Base-by-base conservation (phyloP, 2,329 filamentous ascomycete species). In the Diplodia scrobiculata region DNA sequence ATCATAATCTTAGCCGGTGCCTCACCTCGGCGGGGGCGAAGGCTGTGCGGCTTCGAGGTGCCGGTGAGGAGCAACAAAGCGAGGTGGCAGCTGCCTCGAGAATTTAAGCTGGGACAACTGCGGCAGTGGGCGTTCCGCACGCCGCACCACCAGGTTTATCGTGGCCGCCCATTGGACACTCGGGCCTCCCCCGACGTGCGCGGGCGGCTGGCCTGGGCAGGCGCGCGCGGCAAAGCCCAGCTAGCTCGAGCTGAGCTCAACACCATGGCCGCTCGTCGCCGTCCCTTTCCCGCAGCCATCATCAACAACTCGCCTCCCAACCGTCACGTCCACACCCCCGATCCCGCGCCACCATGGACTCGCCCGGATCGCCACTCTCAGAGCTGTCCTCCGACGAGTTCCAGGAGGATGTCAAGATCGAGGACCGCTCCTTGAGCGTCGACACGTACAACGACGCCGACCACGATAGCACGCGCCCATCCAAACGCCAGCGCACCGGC, bases 361-460 rank as follows among this genome's bases (percentile, higher is more conserved):
- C 85, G 11, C 84, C 86, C 13, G 84, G 80, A 63, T 89, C 87
- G 38, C 85, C 86, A 47, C 84, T 90, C 71, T 89, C 87, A 60
- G 86, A 86, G 68, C 84, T 88, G 69, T 84, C 83, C 69, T 87
- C 85, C 54, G 87, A 87, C 70, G 84, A 86, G 67, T 85, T 88
- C 74, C 82, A 82, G 74, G 86, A 87, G 71, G 85, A 84, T 71
- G 81, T 82, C 71, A 79, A 79, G 65, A 72, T 81, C 75, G 65
- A 66, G 29, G 78, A 81, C 70, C 79, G 81, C 70, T 81, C 81
- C 67, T 80, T 80, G 68, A 79, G 77, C 74, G 79, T 80, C 70
- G 79, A 79, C 65, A 74, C 74, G 50, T 72, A 76, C 63, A 64
- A 79, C 68, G 53, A 76, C 68, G 73, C 75, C 51, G 76, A 76